phyloP scores from a whole-genome alignment of 2,329 filamentous ascomycete species.

The Catunica adiposa region DNA sequence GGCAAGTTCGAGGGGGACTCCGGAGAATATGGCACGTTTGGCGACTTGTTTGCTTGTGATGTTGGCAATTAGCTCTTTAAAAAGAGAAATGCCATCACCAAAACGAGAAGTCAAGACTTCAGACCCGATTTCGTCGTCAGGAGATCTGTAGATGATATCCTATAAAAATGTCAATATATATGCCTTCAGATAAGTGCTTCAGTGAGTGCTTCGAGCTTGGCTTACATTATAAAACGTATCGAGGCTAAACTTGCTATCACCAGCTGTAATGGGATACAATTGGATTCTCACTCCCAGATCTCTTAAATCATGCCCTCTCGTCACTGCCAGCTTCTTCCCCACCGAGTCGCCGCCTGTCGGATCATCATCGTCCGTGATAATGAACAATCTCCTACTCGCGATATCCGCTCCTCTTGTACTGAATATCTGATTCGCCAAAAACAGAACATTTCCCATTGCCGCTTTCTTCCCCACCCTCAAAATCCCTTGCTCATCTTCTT shows the following conservation, averaged over 20 bases:
- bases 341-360: conserved; percentile 61
- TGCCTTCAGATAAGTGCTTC: no score
- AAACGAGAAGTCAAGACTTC: conserved; percentile 47
- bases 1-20: conserved; percentile 72
- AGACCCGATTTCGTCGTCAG: conserved; percentile 43
- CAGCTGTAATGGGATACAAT: conserved; percentile 64
- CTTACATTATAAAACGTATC: conserved; percentile 80
- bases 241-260: conserved; percentile 44
- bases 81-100: conserved; percentile 64
- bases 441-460: conserved; percentile 77
- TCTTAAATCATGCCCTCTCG: conserved; percentile 85
- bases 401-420: conserved; percentile 92
- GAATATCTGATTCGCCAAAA: conserved; percentile 92
- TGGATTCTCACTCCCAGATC: conserved; percentile 86
- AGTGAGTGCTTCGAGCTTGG: conserved; percentile 7
- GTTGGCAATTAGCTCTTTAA: conserved; percentile 67
- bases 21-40: conserved; percentile 72
- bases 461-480: conserved; percentile 49
- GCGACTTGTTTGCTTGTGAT: conserved; percentile 82
- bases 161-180: no score
- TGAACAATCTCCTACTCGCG: conserved; percentile 77
- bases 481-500: conserved; percentile 60
- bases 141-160: conserved; percentile 81
- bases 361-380: conserved; percentile 87
- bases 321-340: conserved; percentile 58